Conservation (phyloP, 768 basidiomycete genomes). For the Boletus reticuloceps region DNA sequence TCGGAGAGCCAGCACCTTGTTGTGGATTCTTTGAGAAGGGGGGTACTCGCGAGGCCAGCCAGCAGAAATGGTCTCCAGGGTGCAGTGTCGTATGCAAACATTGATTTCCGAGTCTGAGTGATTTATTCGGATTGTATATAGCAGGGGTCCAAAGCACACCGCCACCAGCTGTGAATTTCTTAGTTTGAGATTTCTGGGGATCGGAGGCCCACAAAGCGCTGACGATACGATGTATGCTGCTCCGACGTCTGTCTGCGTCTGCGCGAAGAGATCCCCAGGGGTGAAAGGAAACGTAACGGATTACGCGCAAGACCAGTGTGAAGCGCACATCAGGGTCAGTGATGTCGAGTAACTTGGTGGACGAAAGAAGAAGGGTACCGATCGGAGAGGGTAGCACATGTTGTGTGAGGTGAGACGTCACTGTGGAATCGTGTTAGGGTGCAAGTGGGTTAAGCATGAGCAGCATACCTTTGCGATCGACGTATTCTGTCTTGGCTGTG, state of each 20-base stretch:
- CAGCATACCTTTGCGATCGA: conserved; percentile 46
- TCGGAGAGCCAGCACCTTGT: conserved; percentile 16
- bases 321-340: conserved; percentile 34
- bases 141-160: conserved; percentile 66
- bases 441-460: background rate
- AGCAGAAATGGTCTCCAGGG: conserved; percentile 38
- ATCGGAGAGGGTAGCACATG: conserved; percentile 42
- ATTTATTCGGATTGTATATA: conserved; percentile 26
- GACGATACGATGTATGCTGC: conserved; percentile 47
- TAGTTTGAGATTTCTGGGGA: conserved; percentile 21
- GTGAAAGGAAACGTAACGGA: conserved; percentile 69
- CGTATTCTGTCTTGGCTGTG: conserved; percentile 33
- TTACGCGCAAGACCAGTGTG: conserved; percentile 49
- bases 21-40: conserved; percentile 37
- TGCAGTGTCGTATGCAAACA: conserved; percentile 13
- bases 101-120: conserved; percentile 17
- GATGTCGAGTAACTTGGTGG: conserved; percentile 32
- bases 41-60: conserved; percentile 64
- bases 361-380: conserved; percentile 50
- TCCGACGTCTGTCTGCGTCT: conserved; percentile 52
- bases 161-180: conserved; percentile 53
- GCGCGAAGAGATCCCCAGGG: conserved; percentile 75
- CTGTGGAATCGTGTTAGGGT: conserved; percentile 26
- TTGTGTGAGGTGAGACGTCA: conserved; percentile 40
- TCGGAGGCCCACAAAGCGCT: conserved; percentile 44